Evolutionary conservation across 495 filamentous ascomycete species (phyloP).

Genomic region (Penicillium flavigenum): DNA sequence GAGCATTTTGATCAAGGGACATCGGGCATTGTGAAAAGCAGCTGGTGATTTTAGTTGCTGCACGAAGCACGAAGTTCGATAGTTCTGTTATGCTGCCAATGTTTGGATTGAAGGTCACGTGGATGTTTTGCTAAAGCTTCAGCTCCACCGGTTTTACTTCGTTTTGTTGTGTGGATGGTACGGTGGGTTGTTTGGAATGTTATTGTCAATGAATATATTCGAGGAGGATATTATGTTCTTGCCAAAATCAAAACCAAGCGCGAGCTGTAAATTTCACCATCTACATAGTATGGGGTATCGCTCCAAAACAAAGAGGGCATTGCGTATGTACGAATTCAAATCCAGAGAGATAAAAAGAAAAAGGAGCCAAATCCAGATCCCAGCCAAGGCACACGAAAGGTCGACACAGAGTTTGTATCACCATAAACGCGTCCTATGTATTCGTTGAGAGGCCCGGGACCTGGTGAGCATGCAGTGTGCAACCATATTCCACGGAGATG

Average conservation of each 20-base stretch:
- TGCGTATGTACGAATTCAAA: not conserved
- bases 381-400: not conserved
- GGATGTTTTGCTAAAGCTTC: not conserved
- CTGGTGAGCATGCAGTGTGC: not conserved
- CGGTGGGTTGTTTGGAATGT: not conserved
- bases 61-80: not conserved
- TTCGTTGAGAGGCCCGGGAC: not conserved
- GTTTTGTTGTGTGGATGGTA: not conserved
- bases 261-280: slow-evolving; percentile 6
- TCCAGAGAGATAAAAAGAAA: not conserved
- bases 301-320: slow-evolving; percentile 2
- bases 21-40: slow-evolving; percentile 16
- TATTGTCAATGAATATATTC: not conserved
- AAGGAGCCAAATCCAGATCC: not conserved
- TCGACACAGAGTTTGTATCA: not conserved
- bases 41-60: not conserved
- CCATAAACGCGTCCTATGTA: not conserved
- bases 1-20: slow-evolving; percentile 21
- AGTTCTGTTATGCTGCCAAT: slow-evolving; percentile 1
- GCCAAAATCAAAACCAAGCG: not conserved
- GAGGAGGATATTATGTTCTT: not conserved
- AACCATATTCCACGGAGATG: not conserved
- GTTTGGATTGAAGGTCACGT: slow-evolving; percentile 23
- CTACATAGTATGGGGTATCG: slow-evolving; percentile 15
- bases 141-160: not conserved